A percentile compares a stretch with the other conserved stretches of the same genome.
phyloP scores from a whole-genome alignment of 495 filamentous ascomycete genomes.

The Chaetomium tenue region DNA sequence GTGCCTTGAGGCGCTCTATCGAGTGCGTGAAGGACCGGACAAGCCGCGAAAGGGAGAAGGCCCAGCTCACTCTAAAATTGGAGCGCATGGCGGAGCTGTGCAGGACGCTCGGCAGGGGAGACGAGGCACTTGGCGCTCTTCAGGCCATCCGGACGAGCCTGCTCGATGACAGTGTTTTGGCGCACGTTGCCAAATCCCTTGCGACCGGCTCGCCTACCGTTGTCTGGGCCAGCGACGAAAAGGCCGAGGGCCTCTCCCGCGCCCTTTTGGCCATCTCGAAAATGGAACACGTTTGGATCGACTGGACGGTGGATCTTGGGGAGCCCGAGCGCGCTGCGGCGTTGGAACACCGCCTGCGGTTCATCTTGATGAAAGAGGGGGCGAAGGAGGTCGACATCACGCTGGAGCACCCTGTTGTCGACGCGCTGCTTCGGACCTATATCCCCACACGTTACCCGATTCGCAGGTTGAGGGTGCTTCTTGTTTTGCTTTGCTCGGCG shows the following conservation, averaged over 20 bases:
- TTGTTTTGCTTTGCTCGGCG: conserved; percentile 39
- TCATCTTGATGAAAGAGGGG: conserved; percentile 37
- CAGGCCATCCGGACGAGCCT: conserved; percentile 45
- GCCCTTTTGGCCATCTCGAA: conserved; percentile 48
- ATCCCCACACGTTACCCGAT: conserved; percentile 45
- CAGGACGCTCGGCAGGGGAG: conserved; percentile 36
- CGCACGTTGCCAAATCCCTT: conserved; percentile 36
- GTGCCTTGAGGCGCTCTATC: conserved; percentile 51
- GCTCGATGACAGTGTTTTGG: conserved; percentile 48
- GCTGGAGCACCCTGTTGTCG: conserved; percentile 40
- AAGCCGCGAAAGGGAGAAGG: conserved; percentile 45
- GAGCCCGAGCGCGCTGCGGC: conserved; percentile 48
- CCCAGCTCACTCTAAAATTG: conserved; percentile 48
- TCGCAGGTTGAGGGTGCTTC: conserved; percentile 43
- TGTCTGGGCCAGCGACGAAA: conserved; percentile 42
- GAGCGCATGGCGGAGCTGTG: conserved; percentile 51
- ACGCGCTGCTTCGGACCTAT: conserved; percentile 43
- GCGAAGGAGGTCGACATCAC: conserved; percentile 31
- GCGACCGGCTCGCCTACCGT: conserved; percentile 35
- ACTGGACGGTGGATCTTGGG: conserved; percentile 46
- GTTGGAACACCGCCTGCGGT: conserved; percentile 50
- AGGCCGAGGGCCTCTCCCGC: conserved; percentile 45
- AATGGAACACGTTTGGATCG: conserved; percentile 44
- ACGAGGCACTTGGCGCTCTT: conserved; percentile 47
- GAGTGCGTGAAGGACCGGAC: conserved; percentile 48